Base-by-base conservation (phyloP, 169 alveolate genomes). In the Cryptosporidium meleagridis region DNA sequence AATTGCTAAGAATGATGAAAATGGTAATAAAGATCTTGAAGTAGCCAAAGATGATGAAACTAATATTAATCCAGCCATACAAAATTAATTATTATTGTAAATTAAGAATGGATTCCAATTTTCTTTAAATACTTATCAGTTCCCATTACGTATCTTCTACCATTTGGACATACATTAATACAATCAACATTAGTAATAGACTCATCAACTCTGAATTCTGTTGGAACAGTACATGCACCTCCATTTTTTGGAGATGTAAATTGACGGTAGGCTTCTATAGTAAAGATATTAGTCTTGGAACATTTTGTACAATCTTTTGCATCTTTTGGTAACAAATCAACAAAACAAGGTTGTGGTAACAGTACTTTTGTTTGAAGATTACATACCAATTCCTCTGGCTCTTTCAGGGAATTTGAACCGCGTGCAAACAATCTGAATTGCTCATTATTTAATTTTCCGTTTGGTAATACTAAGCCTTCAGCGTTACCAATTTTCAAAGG, bases 351-450 rank as follows among this genome's bases (percentile, higher is more conserved):
- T 9, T 59, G 75, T 21, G 89, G 89, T 9, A 80, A 23, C 14
- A 62, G 6, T 10, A 65, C 39, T 33, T 80, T 80, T 21, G 80
- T 80, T 80, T 80, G 89, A 16, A 80, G 75, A 31, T 80, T 80
- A 65, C 89, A 80, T 14, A 80, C 75, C 29, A 80, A 33, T 21
- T 80, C 89, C 62, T 80, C 89, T 61, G 89, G 89, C 68, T 80
- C 89, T 41, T 80, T 80, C 29, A 80, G 68, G 12, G 89, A 80
- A 29, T 80, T 80, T 23, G 89, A 80, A 39, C 89, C 89, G 5
- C 89, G 73, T 62, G 89, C 52, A 65, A 62, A 65, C 14, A 80
- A 45, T 59, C 59, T 80, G 33, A 80, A 80, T 45, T 80, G 89
- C 12, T 80, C 89, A 18, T 62, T 80, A 80, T 80, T 80, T 65